A percentile compares a stretch with the other conserved stretches of the same genome.
Evolutionary conservation across 352 stramenopile species (phyloP).

Genomic region (Globisporangium solare): DNA sequence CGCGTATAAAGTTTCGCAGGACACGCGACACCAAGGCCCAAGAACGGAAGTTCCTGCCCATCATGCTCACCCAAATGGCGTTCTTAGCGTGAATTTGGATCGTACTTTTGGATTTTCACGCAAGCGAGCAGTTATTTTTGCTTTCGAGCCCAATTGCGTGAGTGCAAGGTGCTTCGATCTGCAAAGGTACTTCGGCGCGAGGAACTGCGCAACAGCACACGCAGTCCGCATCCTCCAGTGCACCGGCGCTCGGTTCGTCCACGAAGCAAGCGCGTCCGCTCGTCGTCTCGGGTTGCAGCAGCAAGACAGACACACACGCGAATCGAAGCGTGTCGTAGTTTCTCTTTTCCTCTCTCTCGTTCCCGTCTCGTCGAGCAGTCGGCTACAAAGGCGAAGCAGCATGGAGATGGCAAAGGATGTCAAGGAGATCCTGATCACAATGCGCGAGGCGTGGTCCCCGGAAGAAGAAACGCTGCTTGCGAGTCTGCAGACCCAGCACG

Average conservation of each 20-base stretch:
- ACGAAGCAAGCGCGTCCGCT: no score
- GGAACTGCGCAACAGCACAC: no score
- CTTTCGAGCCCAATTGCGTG: slow-evolving; percentile 1
- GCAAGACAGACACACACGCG: no score
- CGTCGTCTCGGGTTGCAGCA: no score
- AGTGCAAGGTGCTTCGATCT: not conserved
- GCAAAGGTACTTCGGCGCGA: not conserved
- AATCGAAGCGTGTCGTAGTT: not conserved
- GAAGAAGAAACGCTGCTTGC: slow-evolving; percentile 66
- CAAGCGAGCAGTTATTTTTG: slow-evolving; percentile 7
- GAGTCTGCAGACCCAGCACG: slow-evolving; percentile 61
- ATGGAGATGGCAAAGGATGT: slow-evolving; percentile 86
- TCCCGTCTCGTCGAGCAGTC: not conserved
- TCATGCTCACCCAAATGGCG: slow-evolving; percentile 10
- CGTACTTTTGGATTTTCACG: slow-evolving; percentile 14
- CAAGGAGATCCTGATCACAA: slow-evolving; percentile 72
- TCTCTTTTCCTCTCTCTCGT: not conserved
- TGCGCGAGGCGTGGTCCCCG: slow-evolving; percentile 66
- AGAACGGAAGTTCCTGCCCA: not conserved
- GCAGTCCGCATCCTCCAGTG: no score
- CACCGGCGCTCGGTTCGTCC: no score
- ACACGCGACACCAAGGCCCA: not conserved
- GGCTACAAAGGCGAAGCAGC: not conserved
- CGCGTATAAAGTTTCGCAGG: no score
- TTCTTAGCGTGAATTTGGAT: slow-evolving; percentile 10